Conservation (phyloP, 495 filamentous ascomycete species). For the Astrothelium subdiscretum region DNA sequence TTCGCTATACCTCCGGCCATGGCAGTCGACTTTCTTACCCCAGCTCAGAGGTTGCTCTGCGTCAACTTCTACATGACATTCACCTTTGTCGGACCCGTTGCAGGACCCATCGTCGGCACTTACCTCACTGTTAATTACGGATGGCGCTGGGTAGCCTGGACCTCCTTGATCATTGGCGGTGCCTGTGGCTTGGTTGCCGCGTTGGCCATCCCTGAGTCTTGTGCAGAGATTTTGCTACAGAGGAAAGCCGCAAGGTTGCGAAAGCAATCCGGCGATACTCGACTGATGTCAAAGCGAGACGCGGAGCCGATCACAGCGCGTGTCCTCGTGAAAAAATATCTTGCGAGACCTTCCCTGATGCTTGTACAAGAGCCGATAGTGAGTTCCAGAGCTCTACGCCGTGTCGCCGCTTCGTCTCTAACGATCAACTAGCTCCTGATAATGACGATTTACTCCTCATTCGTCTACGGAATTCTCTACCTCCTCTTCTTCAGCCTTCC, state of each 20-base stretch:
- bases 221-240: constrained; percentile 15
- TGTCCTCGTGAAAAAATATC: too few species aligned
- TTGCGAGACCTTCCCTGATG: constrained; percentile 16
- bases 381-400: too few species aligned
- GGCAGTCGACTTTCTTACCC: constrained; percentile 20
- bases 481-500: too few species aligned
- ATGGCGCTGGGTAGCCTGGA: constrained; percentile 4
- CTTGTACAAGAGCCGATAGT: constrained; percentile 9
- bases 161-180: constrained; percentile 4
- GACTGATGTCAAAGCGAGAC: constrained; percentile 29
- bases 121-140: background rate
- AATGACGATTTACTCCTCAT: too few species aligned
- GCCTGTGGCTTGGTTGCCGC: constrained; percentile 3
- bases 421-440: too few species aligned
- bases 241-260: constrained; percentile 16
- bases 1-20: too few species aligned
- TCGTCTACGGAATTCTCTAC: too few species aligned
- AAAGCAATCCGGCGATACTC: constrained; percentile 19
- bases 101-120: constrained; percentile 22
- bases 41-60: constrained; percentile 16
- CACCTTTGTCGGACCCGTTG: constrained; percentile 17
- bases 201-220: constrained; percentile 17
- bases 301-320: too few species aligned
- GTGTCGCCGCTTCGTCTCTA: too few species aligned
- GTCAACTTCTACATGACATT: constrained; percentile 25